These are phyloP conservation scores for Pythium pectinolyticum DNA, from an alignment of 352 stramenopile species.

Conservation along the genomic window DNA sequence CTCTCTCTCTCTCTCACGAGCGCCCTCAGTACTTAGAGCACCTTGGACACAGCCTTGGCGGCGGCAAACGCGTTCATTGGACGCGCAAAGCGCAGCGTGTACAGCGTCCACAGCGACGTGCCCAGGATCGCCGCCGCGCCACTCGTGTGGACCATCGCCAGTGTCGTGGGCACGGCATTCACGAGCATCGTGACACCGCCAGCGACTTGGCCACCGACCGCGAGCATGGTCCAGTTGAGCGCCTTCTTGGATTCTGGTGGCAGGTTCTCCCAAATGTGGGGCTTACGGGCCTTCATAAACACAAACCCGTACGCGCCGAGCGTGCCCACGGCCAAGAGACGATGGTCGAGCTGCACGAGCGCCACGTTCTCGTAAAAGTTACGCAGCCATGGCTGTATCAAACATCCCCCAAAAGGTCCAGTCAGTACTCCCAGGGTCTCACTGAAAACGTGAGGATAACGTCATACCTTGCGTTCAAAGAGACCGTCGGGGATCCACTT, in stretches of 20 bases:
- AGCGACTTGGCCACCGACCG: conserved; percentile 72
- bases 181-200: conserved; percentile 95
- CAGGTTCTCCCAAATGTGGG: conserved; percentile 67
- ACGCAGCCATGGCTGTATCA: conserved; percentile 63
- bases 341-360: conserved; percentile 96
- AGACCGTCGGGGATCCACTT: conserved; percentile 86
- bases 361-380: conserved; percentile 97
- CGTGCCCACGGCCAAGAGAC: conserved; percentile 90
- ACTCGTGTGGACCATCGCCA: conserved; percentile 93
- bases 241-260: conserved; percentile 57
- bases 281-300: conserved; percentile 57
- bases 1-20: neutral
- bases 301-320: conserved; percentile 53
- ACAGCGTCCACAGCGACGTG: conserved; percentile 65
- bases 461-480: conserved; percentile 52
- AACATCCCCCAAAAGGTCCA: neutral
- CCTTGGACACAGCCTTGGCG: conserved; percentile 26
- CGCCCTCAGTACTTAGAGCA: conserved; percentile 23
- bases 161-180: conserved; percentile 91
- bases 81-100: conserved; percentile 64
- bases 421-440: too few species aligned
- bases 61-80: conserved; percentile 34
- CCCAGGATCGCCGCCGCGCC: conserved; percentile 53
- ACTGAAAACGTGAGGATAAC: neutral
- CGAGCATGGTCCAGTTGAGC: conserved; percentile 52